Conservation (phyloP, 177 flowering plant genomes). For the Telopea speciosissima region DNA sequence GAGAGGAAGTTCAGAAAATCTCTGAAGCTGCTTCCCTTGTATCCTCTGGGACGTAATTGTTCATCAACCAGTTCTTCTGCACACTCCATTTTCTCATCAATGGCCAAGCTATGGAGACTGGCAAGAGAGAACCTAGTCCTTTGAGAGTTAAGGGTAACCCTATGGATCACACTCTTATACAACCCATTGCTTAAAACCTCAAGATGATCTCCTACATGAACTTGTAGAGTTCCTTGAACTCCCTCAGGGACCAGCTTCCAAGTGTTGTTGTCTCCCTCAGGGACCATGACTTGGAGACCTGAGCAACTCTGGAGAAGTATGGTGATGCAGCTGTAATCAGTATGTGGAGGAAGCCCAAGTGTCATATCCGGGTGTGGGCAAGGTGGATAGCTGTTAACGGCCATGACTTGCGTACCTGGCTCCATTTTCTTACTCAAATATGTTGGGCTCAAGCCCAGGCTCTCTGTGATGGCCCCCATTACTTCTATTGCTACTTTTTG, state of each 20-base stretch:
- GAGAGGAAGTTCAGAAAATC: slow-evolving; percentile 50
- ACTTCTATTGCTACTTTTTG: slow-evolving; percentile 29
- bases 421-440: slow-evolving; percentile 25
- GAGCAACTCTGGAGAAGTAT: slow-evolving; percentile 36
- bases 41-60: slow-evolving; percentile 21
- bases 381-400: slow-evolving; percentile 48
- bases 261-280: not conserved
- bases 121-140: slow-evolving; percentile 47
- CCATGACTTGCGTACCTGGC: slow-evolving; percentile 44
- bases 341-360: slow-evolving; percentile 51
- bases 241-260: slow-evolving; percentile 32
- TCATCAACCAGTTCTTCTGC: slow-evolving; percentile 44
- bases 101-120: slow-evolving; percentile 41
- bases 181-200: slow-evolving; percentile 55
- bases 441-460: slow-evolving; percentile 36
- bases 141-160: slow-evolving; percentile 28
- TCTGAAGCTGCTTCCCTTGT: slow-evolving; percentile 41
- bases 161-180: slow-evolving; percentile 52
- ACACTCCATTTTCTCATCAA: slow-evolving; percentile 37
- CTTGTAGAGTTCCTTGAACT: slow-evolving; percentile 31
- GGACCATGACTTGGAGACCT: slow-evolving; percentile 39
- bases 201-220: slow-evolving; percentile 51
- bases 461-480: slow-evolving; percentile 34
- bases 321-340: slow-evolving; percentile 48
- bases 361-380: slow-evolving; percentile 41